Conservation (phyloP, 495 filamentous ascomycete genomes). For the Xanthoparmelia taractica region DNA sequence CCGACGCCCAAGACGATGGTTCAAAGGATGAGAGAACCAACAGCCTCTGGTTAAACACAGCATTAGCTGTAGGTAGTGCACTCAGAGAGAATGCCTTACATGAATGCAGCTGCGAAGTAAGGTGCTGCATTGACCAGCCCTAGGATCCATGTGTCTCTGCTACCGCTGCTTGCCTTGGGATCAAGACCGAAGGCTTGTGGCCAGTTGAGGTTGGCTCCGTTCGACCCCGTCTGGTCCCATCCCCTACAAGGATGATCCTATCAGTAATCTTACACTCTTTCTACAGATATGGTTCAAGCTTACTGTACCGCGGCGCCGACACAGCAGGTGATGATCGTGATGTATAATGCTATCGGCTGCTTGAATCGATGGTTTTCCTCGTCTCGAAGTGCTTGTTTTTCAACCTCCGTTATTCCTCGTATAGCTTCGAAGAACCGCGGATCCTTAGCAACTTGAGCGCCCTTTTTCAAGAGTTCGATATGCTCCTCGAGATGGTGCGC, state of each 20-base stretch:
- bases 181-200: conserved; percentile 42
- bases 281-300: background rate
- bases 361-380: conserved; percentile 57
- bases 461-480: conserved; percentile 52
- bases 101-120: conserved; percentile 37
- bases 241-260: conserved; percentile 29
- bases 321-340: conserved; percentile 49
- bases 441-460: conserved; percentile 56
- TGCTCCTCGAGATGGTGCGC: conserved; percentile 49
- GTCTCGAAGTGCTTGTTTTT: conserved; percentile 45
- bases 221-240: conserved; percentile 67
- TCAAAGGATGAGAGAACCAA: conserved; percentile 67
- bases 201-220: conserved; percentile 68
- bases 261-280: conserved; percentile 2
- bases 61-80: background rate
- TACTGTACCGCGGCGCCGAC: conserved; percentile 50
- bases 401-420: conserved; percentile 43
- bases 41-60: conserved; percentile 41
- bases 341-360: conserved; percentile 54
- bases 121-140: conserved; percentile 40
- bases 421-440: conserved; percentile 40
- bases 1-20: conserved; percentile 56
- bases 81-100: conserved; percentile 28
- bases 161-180: conserved; percentile 33
- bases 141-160: conserved; percentile 43